Conservation (phyloP, 2,329 filamentous ascomycete species). For the Thermomyces lanuginosus region DNA sequence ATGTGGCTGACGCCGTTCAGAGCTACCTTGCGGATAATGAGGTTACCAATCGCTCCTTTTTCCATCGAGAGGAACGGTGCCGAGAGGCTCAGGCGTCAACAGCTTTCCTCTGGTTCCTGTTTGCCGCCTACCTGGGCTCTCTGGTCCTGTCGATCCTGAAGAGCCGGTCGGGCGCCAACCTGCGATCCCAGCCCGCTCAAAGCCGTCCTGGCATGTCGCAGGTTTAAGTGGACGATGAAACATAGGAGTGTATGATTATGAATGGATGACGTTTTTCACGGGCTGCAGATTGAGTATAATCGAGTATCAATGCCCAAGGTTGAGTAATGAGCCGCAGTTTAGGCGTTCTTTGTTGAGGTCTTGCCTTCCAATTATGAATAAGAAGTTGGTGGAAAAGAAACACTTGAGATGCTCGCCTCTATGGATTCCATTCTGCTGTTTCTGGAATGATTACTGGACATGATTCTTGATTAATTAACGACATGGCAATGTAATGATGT, state of each 20-base stretch:
- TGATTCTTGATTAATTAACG: background rate
- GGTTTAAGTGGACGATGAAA: constrained; percentile 17
- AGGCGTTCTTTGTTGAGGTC: no score
- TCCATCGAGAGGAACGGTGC: constrained; percentile 26
- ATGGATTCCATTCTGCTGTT: background rate
- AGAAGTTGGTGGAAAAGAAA: no score
- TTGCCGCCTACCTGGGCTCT: constrained; percentile 28
- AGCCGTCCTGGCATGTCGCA: constrained; percentile 29
- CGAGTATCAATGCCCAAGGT: no score
- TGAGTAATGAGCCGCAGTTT: no score
- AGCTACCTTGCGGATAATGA: constrained; percentile 26
- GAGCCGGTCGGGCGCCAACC: constrained; percentile 18
- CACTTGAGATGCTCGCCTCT: no score
- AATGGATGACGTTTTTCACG: no score
- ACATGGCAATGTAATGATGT: constrained; percentile 1
- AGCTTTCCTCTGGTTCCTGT: constrained; percentile 38
- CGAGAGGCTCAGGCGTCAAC: constrained; percentile 35
- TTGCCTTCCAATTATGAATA: no score
- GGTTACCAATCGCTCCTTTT: constrained; percentile 28
- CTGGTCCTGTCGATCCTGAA: constrained; percentile 25
- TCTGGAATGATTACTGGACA: background rate
- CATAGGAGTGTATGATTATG: no score
- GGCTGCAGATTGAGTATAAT: no score
- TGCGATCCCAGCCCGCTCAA: constrained; percentile 18
- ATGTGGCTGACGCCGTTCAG: no score